Base-by-base conservation (phyloP, 2,329 filamentous ascomycete genomes). In the Aspergillus hiratsukae region DNA sequence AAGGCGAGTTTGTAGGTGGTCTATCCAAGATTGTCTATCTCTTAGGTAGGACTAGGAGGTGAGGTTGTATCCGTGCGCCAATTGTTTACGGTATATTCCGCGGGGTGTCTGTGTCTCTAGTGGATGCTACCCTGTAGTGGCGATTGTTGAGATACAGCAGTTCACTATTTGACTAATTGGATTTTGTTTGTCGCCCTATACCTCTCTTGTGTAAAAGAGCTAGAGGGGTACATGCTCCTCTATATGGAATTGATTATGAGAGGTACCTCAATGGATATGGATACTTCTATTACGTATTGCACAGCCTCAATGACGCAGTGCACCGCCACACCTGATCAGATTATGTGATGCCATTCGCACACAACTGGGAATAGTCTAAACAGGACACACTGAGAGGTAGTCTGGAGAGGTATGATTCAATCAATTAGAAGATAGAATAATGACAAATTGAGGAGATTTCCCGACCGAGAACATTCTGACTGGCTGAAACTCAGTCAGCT, bases 1-100 rank as follows among this genome's bases (percentile, higher is more conserved):
- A 59, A 64, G 51, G 61, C 58, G 49, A 67, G 62, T 59, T 10
- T 64, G 43, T 64, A 40, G 5, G 31, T 23, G 3, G 23, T 23
- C 31, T 14, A 35, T 35, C 31, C 11, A 35, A 14, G 1, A 1
- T 35, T 23, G 23, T 23, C 23, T 23, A 23, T 3, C 23, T 23
- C 23, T n/a, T n/a, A n/a, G n/a, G n/a, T n/a, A n/a, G n/a, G n/a
- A n/a, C n/a, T 35, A 17, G 31, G 11, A 17, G 31, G 1, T 35
- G 9, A 31, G 31, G 4, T 35, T 14, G 31, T 35, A 5, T 3
- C 31, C 31, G 31, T 17, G 4, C 11, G 14, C 28, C 9, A 28
- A 17, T 35, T 35, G 31, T 37, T 17, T 37, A 37, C 14, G 31
- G 31, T 14, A 37, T 37, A 37, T 14, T 37, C 14, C 31, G 31